Base-by-base conservation (phyloP, 1,284 basidiomycete genomes). In the Tremellales sp. region DNA sequence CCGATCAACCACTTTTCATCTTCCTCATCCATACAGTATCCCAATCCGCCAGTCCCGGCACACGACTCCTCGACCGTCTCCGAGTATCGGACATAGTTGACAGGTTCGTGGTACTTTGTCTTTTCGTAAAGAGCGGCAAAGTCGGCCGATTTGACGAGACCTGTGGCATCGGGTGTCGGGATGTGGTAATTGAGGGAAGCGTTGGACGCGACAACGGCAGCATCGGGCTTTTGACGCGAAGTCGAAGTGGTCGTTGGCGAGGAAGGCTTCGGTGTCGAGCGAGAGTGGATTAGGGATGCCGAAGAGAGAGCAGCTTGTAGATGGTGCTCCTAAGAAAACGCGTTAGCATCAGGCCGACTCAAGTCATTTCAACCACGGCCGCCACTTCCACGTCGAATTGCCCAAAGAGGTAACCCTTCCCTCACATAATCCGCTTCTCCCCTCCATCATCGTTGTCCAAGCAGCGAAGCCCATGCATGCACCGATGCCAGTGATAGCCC, bases 21-120 rank as follows among this genome's bases (percentile, higher is more conserved):
- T 33, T 89, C 86, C 71, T 98, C 96, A 66, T 98, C 96, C 85
- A 97, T 87, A 61, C 84, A 88, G 71, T 98, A 97, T 22, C 68
- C 67, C 41, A 76, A 46, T 3, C 78, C 78, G 19, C 72, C 71
- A 39, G 57, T 54, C 10, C 74, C 74, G 13, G 64, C 61, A 25
- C 48, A 68, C 53, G 60, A 68, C 69, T 97, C 91, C 67, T 99
- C 96, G 56, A 89, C 84, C 2, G 89, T 91, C 61, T 89, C 84
- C 8, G 90, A 93, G 43, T 84, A 89, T 54, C 85, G 83, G 52
- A 96, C 81, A 71, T 90, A 94, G 0, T 86, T 82, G 37, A 80
- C 70, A 3, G 90, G 84, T 61, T 93, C 88, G 57, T 78, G 79
- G 84, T 87, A 93, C 50, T 77, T 78, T 43, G 78, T 76, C 3